These are phyloP conservation scores for Eremothecium gossypii DNA, from an alignment of 1,139 yeast genomes.

Conservation along the genomic window DNA sequence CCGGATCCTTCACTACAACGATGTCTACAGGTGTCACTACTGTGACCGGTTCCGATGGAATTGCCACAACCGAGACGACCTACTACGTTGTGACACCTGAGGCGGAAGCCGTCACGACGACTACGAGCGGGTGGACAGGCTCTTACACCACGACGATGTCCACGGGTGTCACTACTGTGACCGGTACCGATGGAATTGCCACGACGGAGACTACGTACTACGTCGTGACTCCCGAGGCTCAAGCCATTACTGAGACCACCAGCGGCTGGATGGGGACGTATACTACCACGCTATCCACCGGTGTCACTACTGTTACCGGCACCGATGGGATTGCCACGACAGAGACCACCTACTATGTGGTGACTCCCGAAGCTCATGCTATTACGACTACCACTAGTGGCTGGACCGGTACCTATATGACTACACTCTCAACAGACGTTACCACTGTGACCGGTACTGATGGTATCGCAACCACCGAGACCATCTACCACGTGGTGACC, in stretches of 20 bases:
- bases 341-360: background rate
- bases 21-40: too few species aligned
- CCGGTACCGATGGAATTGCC: too few species aligned
- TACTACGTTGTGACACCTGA: background rate
- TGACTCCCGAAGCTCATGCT: background rate
- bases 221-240: too few species aligned
- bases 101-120: too few species aligned
- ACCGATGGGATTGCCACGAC: slow-evolving; percentile 9
- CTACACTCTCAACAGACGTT: slow-evolving; percentile 8
- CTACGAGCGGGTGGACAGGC: too few species aligned
- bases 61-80: slow-evolving; percentile 6
- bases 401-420: slow-evolving; percentile 7
- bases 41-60: slow-evolving; percentile 4
- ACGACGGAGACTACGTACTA: too few species aligned
- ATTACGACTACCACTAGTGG: slow-evolving; percentile 3
- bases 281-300: slow-evolving; percentile 2
- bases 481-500: slow-evolving; percentile 11
- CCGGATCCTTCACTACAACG: too few species aligned
- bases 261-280: slow-evolving; percentile 5
- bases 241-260: too few species aligned
- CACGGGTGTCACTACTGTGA: too few species aligned
- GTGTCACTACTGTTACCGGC: slow-evolving; percentile 8
- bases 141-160: too few species aligned
- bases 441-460: slow-evolving; percentile 6
- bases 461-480: slow-evolving; percentile 8